phyloP scores from a whole-genome alignment of 2,329 filamentous ascomycete species.

The Dactylellina leptospora region DNA sequence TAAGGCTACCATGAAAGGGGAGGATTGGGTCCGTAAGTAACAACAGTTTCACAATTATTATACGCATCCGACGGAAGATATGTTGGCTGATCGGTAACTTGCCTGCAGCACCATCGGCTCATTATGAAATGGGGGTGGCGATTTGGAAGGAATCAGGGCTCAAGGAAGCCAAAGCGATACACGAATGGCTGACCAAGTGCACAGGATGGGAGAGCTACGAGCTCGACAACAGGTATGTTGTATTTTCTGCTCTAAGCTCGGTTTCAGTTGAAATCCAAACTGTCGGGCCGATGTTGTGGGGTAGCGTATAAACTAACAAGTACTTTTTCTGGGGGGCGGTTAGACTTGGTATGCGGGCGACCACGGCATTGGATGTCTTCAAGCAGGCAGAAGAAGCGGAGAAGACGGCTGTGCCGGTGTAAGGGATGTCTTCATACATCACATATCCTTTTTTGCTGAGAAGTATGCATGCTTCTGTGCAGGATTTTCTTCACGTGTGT shows the following conservation, averaged over 20 bases:
- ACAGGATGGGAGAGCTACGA: slow-evolving; percentile 76
- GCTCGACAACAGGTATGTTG: slow-evolving; percentile 66
- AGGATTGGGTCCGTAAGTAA: slow-evolving; percentile 69
- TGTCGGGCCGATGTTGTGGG: slow-evolving; percentile 29
- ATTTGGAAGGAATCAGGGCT: slow-evolving; percentile 74
- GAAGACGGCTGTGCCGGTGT: slow-evolving; percentile 20
- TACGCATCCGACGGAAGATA: no score
- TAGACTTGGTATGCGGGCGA: slow-evolving; percentile 76
- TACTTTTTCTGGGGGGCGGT: slow-evolving; percentile 57
- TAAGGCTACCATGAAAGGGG: slow-evolving; percentile 66
- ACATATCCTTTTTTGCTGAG: background rate
- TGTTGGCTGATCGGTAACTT: background rate
- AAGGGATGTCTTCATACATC: background rate
- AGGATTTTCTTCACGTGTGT: background rate
- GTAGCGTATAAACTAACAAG: background rate
- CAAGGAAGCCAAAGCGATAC: slow-evolving; percentile 69
- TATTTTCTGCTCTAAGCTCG: background rate
- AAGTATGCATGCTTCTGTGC: background rate
- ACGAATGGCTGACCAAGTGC: slow-evolving; percentile 72
- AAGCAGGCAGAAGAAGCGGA: slow-evolving; percentile 55
- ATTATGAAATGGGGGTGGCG: slow-evolving; percentile 86
- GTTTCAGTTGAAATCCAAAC: background rate
- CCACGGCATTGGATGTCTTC: slow-evolving; percentile 73
- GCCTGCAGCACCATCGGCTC: slow-evolving; percentile 70
- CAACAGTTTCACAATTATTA: no score